Evolutionary conservation across 2,329 filamentous ascomycete species (phyloP).

Genomic region (Sporothrix luriei): DNA sequence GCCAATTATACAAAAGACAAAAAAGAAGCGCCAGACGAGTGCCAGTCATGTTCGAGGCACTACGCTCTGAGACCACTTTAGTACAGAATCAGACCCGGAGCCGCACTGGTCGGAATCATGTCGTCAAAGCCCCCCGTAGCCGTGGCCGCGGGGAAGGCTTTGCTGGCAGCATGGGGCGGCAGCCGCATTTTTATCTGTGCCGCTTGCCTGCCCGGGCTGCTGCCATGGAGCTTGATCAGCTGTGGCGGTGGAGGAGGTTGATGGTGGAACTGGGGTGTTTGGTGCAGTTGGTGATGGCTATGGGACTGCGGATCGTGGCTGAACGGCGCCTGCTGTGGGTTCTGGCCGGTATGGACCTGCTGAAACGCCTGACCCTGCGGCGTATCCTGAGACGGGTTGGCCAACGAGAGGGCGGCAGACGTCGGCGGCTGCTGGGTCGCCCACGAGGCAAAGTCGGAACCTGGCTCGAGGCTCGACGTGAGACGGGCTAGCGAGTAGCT

Average conservation of each 20-base stretch:
- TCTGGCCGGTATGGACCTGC: not conserved
- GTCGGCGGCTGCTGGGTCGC: constrained; percentile 43
- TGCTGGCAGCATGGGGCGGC: constrained; percentile 19
- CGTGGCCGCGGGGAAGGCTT: constrained; percentile 9
- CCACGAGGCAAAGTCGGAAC: constrained; percentile 43
- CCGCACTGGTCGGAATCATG: constrained; percentile 1
- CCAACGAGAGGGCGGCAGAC: not conserved
- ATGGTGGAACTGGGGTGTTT: not conserved
- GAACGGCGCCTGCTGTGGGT: not conserved
- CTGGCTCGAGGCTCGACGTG: constrained; percentile 45
- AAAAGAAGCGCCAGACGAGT: constrained; percentile 1
- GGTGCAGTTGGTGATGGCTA: not conserved
- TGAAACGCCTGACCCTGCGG: not conserved
- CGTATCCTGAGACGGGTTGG: not conserved
- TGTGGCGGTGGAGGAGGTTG: constrained; percentile 9
- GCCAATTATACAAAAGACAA: not conserved
- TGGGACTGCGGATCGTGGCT: no score
- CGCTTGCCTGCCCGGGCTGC: not conserved
- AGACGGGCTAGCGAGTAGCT: constrained; percentile 55
- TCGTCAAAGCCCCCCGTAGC: not conserved
- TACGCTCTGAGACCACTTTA: not conserved
- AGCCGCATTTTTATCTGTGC: constrained; percentile 27
- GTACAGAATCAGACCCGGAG: not conserved
- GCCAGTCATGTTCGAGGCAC: not conserved
- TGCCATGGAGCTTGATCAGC: constrained; percentile 13